Base-by-base conservation (phyloP, 129 eudicot genomes). In the Chrysanthemum lavandulifolium region DNA sequence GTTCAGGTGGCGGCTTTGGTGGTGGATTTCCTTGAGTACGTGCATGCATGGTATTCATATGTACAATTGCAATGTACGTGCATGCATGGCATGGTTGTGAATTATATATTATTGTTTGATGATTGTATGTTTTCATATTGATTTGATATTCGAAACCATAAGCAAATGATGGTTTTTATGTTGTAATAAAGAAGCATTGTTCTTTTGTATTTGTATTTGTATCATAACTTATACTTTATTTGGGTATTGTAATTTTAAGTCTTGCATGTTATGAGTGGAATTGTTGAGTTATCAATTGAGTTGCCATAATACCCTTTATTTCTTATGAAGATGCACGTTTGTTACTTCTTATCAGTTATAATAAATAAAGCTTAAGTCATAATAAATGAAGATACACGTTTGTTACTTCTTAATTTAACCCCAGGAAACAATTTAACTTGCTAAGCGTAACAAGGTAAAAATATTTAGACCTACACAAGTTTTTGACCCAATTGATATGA, bases 11-110 rank as follows among this genome's bases (percentile, higher is more conserved):
- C 0, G 83, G 79, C 13, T 21, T 69, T 25, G 83, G 77, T 69
- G 81, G 81, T 70, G 84, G 81, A 18, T 13, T 70, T 27, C 80
- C 80, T 29, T 76, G 66, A 75, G 74, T 60, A 54, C 67, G 61
- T 69, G 74, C 60, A 74, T 80, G 63, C 48, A 76, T 69, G 45
- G 36, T 2, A 65, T 8, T 13, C 3, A 45, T 31, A 60, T 14
- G 69, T 25, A 36, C 48, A 3, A 19, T 47, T 54, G 25, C 62
- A 27, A 4, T 29, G 49, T 66, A 78, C 74, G 50, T 13, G 58
- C 16, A 14, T 70, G 6, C 25, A 10, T 70, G 71, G 12, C 66
- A 43, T 52, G 5, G 52, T 67, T 61, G 67, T 29, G 67, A 61
- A 45, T 59, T 60, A 61, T n/a, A n/a, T n/a, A n/a, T 21, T 60